These are phyloP conservation scores for Hippophae rhamnoides DNA, from an alignment of 306 rosid species.

Conservation along the genomic window DNA sequence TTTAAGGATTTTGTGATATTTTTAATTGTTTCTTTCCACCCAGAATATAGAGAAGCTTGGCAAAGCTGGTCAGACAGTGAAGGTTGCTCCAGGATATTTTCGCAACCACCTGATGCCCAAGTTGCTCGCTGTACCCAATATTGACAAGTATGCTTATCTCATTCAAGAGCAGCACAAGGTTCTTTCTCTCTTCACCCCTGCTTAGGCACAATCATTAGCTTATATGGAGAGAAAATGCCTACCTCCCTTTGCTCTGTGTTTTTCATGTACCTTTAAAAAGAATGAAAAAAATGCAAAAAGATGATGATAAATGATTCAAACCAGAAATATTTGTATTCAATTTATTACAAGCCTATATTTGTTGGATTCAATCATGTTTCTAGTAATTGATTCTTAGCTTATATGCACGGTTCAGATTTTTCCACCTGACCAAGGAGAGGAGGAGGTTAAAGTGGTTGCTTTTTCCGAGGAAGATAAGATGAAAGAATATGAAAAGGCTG, in stretches of 20 bases:
- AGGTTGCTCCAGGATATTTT: conserved; percentile 85
- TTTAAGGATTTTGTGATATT: neutral
- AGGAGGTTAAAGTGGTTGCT: conserved; percentile 40
- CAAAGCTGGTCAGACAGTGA: conserved; percentile 75
- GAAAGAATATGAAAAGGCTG: conserved; percentile 70
- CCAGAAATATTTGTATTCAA: no score
- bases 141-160: conserved; percentile 73
- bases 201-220: no score
- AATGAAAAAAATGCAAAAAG: no score
- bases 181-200: neutral
- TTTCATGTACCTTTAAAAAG: no score
- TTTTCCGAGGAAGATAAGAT: conserved; percentile 59
- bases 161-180: conserved; percentile 71
- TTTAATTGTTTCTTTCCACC: conserved; percentile 3
- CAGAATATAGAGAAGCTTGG: conserved; percentile 76
- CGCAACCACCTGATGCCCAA: conserved; percentile 95
- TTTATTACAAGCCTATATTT: neutral
- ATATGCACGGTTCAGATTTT: conserved; percentile 37
- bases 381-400: conserved; percentile 7
- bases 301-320: no score
- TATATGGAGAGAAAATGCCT: no score
- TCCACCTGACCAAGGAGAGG: conserved; percentile 45
- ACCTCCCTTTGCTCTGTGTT: no score
- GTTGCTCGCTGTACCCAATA: conserved; percentile 82
- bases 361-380: neutral